Base-by-base conservation (phyloP, 1,284 basidiomycete genomes). In the Cutaneotrichosporon dermatis region DNA sequence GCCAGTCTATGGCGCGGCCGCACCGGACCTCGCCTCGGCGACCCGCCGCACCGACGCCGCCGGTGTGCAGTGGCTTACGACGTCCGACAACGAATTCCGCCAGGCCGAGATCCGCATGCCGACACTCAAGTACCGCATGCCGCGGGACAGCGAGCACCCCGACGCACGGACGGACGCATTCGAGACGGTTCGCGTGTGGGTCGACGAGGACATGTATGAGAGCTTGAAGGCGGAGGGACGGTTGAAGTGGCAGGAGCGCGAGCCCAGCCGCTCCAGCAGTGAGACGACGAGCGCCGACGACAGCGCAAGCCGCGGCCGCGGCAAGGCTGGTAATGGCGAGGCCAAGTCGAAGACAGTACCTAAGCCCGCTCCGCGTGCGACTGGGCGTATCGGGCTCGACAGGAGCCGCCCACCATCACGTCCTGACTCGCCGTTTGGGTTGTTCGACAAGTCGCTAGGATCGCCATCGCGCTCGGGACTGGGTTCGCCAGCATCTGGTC, bases 111-210 rank as follows among this genome's bases (percentile, higher is more conserved):
- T 62, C 4, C 60, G 58, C 42, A 36, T 62, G 25, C 41, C 55
- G n/a, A 45, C 55, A 6, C 50, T 50, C 44, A 65, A 65, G 58
- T 65, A 62, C 51, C 25, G 25, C 3, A 65, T 65, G 63, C 63
- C 63, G 15, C 44, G 45, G 4, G 63, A 65, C 51, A 57, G 53
- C 9, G 60, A 62, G 51, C 63, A 65, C 36, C 63, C 63, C 4
- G 63, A 65, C 16, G 59, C 63, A 11, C 56, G 55, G 6, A 41
- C 43, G 13, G 60, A 62, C 37, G 33, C 45, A 13, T 58, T 53
- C 43, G 60, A 56, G 40, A 46, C 50, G 2, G 56, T 62, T 4
- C 55, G 56, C 4, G 56, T 37, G 9, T 65, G 63, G 63, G 43
- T 65, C 15, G 51, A 57, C 25, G 63, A 60, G 35, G 39, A 15